These are phyloP conservation scores for Lactarius sp. DNA, from an alignment of 768 basidiomycete species.

Conservation along the genomic window DNA sequence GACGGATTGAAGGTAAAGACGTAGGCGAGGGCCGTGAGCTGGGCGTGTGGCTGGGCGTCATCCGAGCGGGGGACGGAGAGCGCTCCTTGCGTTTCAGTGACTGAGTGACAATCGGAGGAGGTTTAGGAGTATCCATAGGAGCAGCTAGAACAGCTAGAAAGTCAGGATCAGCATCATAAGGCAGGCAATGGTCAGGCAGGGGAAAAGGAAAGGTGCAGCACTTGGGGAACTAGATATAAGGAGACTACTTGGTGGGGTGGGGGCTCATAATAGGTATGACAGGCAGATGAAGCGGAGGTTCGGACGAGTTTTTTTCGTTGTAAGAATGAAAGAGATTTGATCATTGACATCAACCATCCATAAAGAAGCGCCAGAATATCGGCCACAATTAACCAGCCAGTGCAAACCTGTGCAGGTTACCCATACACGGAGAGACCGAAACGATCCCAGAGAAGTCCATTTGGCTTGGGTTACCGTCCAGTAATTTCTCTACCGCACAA, in stretches of 20 bases:
- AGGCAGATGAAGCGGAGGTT: constrained; percentile 22
- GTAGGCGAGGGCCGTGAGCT: constrained; percentile 23
- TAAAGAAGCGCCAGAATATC: constrained; percentile 19
- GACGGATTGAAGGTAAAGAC: constrained; percentile 25
- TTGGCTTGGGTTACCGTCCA: constrained; percentile 5
- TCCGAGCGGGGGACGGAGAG: constrained; percentile 20
- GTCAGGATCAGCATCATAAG: constrained; percentile 17
- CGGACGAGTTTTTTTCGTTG: constrained; percentile 19
- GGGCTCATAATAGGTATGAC: constrained; percentile 22
- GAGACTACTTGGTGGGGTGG: constrained; percentile 14
- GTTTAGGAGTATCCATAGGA: constrained; percentile 24
- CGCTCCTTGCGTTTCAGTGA: constrained; percentile 26
- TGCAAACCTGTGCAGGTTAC: constrained; percentile 23
- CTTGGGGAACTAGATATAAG: constrained; percentile 24
- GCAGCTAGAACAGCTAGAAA: background rate
- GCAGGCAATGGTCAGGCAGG: constrained; percentile 15
- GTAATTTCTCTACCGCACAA: constrained; percentile 12
- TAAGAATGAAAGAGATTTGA: constrained; percentile 24
- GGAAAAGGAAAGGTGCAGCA: constrained; percentile 18
- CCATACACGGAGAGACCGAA: constrained; percentile 18
- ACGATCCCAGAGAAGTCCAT: constrained; percentile 15
- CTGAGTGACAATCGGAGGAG: constrained; percentile 20
- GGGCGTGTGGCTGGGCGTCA: constrained; percentile 10
- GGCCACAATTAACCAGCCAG: constrained; percentile 23
- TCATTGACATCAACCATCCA: constrained; percentile 19